Percentiles rank a stretch among this genome's conserved stretches.
phyloP scores from a whole-genome alignment of 129 eudicot genomes.

The Tanacetum coccineum region DNA sequence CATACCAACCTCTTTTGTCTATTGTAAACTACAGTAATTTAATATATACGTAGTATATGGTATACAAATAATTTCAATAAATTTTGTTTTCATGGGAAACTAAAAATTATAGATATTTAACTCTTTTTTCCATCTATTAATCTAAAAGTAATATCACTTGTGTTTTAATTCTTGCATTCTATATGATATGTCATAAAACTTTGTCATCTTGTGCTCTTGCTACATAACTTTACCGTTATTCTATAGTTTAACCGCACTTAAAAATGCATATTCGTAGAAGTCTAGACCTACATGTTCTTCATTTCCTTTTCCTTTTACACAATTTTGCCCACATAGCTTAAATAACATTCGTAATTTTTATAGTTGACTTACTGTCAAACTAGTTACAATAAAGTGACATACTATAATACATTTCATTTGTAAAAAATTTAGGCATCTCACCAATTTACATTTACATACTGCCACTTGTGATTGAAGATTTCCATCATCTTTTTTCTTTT shows the following conservation, averaged over 20 bases:
- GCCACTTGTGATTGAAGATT: not conserved
- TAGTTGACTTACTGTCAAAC: slow-evolving; percentile 5
- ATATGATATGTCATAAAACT: not conserved
- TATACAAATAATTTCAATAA: too few relatives aligned
- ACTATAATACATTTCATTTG: not conserved
- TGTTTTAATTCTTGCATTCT: not conserved
- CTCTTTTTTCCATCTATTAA: too few relatives aligned
- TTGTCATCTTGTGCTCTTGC: not conserved
- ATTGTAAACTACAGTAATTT: too few relatives aligned
- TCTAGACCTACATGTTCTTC: not conserved
- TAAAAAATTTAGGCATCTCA: not conserved
- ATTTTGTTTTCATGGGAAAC: too few relatives aligned
- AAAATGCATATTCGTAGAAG: not conserved
- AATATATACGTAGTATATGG: too few relatives aligned
- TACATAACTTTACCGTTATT: not conserved
- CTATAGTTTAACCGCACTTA: not conserved
- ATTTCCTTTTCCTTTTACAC: not conserved
- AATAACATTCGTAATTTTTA: not conserved
- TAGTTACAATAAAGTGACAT: not conserved
- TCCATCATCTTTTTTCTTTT: not conserved
- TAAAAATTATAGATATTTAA: too few relatives aligned
- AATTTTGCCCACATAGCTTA: not conserved
- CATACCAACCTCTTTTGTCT: too few relatives aligned
- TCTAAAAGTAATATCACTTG: too few relatives aligned
- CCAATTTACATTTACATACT: not conserved